Evolutionary conservation across 768 basidiomycete genomes (phyloP), one percentile per base, ranked within the genome.

Genomic region (Calocybe indica): DNA sequence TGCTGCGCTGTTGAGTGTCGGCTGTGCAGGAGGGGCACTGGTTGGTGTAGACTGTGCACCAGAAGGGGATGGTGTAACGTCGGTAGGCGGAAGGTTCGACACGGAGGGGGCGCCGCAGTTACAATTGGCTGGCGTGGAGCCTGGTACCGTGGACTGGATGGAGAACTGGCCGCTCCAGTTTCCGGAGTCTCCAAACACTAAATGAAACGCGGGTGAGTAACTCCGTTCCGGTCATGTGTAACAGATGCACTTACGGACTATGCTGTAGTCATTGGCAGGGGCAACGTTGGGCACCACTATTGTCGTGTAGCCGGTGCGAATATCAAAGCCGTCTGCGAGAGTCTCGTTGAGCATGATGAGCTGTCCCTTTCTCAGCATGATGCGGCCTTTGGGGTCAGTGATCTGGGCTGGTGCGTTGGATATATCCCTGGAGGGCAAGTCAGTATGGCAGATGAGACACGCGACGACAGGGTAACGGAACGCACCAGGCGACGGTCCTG

Each of bases 151-250:
- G 22, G 22, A 22, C 6, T 31, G 28, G 54, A 68, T 64, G 7
- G 62, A 59, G 54, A 70, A 67, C 10, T 37, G 11, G n/a, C 59
- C 60, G 47, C 66, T 67, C 44, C 59, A 62, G 42, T 69, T 69
- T 28, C 65, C 69, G 1, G 67, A 68, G 44, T 69, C 64, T 10
- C 69, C 68, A 32, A 68, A 62, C 40, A 69, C 65, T 67, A n/a
- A 30, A 41, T 28, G 14, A 48, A 30, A 22, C 22, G 22, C 22
- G 22, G 22, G 22, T 22, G n/a, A 37, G 32, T 48, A 36, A 42
- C 14, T n/a, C 13, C 8, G 34, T 8, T 8, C n/a, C 2, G 5
- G 12, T 35, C 7, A 9, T 13, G 30, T n/a, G 40, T 45, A 33
- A 43, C 28, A 31, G 14, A 13, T 12, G 35, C 30, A 62, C 62